Evolutionary conservation across 2,329 filamentous ascomycete genomes (phyloP), one percentile per base, ranked within the genome.

Genomic region (Dothideomycetes sp.): DNA sequence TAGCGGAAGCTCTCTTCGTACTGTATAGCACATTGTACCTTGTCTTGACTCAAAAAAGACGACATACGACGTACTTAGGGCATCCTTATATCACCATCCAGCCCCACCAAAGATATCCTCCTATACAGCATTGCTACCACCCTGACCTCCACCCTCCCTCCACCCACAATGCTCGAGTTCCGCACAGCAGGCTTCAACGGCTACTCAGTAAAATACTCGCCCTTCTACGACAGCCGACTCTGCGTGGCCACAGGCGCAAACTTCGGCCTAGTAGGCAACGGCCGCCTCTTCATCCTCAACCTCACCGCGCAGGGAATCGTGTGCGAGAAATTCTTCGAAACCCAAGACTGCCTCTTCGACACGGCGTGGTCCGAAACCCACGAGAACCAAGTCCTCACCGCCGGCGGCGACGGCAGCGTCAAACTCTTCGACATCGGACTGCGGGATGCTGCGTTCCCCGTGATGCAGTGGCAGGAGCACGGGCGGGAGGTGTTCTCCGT

Each of bases 151-250:
- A 27, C 7, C 35, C n/a, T 29, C 17, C 19, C 9, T 5, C 5
- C 31, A 9, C 3, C 38, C 53, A 66, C 47, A 39, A 95, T 96
- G 87, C 80, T 96, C 52, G 87, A 95, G 65, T 96, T 84, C 66
- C 82, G 84, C 48, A 96, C 91, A 16, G 75, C 85, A 58, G 91
- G 91, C 54, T 96, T 78, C 73, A 94, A 96, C 62, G 88, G 88
- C 54, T 95, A 94, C 65, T 85, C 84, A 51, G 87, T 95, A 63
- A 94, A 95, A 65, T 98, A 96, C 71, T 96, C 89, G 41, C 91
- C 91, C 5, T 98, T 95, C 69, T 94, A 93, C 68, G 91, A 96
- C 67, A 91, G 84, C 49, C 80, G 88, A 47, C 78, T 98, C 48
- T 89, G 89, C 42, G 87, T 95, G 52, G 84, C 85, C 19, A 75